Conservation (phyloP, 495 filamentous ascomycete genomes). For the Aspergillus hancockii region DNA sequence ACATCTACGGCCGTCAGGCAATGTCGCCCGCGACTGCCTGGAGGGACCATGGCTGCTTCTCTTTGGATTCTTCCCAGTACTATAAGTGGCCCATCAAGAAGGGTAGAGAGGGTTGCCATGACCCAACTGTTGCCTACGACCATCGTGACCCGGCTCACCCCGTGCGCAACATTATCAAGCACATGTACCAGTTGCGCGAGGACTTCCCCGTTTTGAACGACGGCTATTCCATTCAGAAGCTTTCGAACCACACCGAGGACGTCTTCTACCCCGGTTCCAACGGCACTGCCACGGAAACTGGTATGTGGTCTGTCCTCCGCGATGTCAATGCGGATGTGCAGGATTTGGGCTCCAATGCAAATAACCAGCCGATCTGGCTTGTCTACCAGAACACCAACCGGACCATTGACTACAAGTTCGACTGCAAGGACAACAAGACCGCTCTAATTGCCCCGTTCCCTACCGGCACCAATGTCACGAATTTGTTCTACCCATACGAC, state of each 20-base stretch:
- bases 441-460: constrained; percentile 61
- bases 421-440: constrained; percentile 48
- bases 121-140: constrained; percentile 58
- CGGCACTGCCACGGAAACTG: constrained; percentile 57
- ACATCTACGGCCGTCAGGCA: constrained; percentile 67
- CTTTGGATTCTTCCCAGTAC: constrained; percentile 55
- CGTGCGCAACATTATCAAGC: constrained; percentile 64
- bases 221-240: constrained; percentile 55
- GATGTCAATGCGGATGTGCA: constrained; percentile 53
- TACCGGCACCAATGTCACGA: constrained; percentile 56
- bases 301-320: constrained; percentile 66
- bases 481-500: constrained; percentile 65
- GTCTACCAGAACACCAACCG: constrained; percentile 63
- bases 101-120: constrained; percentile 58
- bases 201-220: constrained; percentile 63
- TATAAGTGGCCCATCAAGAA: constrained; percentile 57
- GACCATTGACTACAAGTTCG: constrained; percentile 55
- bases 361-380: constrained; percentile 64
- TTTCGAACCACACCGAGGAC: constrained; percentile 58
- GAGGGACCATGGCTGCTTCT: constrained; percentile 70
- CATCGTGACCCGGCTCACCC: constrained; percentile 71
- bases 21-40: constrained; percentile 67
- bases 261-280: constrained; percentile 54
- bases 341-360: constrained; percentile 42
- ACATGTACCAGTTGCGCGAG: constrained; percentile 63